phyloP scores from a whole-genome alignment of 495 filamentous ascomycete genomes.

The Viridothelium virens region DNA sequence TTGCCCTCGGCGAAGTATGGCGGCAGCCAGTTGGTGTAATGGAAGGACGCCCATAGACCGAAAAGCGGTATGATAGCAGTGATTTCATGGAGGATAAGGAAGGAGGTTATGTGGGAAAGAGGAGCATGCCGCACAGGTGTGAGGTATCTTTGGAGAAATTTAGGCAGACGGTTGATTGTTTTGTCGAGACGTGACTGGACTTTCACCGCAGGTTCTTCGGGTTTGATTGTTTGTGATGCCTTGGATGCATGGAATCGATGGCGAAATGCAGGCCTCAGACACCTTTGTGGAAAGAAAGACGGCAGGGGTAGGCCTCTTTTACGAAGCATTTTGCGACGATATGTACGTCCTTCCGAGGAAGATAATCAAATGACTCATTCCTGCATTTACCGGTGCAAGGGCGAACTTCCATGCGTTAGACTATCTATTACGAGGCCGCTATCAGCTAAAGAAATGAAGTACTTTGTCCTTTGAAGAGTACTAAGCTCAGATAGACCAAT shows the following conservation, averaged over 20 bases:
- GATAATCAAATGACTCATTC: neutral
- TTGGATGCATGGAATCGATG: neutral
- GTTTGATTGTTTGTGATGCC: neutral
- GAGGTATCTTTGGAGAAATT: slow-evolving; percentile 58
- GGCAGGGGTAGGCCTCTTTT: neutral
- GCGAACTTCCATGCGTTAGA: too few relatives aligned
- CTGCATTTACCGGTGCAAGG: neutral
- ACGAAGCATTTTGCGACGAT: neutral
- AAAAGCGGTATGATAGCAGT: slow-evolving; percentile 77
- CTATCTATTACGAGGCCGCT: too few relatives aligned
- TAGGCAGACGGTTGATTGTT: slow-evolving; percentile 53
- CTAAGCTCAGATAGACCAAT: too few relatives aligned
- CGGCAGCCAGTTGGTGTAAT: slow-evolving; percentile 61
- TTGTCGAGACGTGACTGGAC: slow-evolving; percentile 44
- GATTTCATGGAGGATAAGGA: slow-evolving; percentile 83
- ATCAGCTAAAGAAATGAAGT: neutral
- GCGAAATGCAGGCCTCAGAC: neutral
- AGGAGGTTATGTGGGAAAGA: slow-evolving; percentile 72
- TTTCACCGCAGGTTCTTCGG: neutral
- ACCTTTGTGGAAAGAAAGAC: neutral
- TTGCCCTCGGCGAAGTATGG: slow-evolving; percentile 44
- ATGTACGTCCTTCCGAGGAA: neutral
- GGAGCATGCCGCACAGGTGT: slow-evolving; percentile 64
- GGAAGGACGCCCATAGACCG: slow-evolving; percentile 66
- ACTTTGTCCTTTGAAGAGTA: too few relatives aligned